phyloP scores from a whole-genome alignment of 306 rosid genomes.

The Leucaena leucocephala region DNA sequence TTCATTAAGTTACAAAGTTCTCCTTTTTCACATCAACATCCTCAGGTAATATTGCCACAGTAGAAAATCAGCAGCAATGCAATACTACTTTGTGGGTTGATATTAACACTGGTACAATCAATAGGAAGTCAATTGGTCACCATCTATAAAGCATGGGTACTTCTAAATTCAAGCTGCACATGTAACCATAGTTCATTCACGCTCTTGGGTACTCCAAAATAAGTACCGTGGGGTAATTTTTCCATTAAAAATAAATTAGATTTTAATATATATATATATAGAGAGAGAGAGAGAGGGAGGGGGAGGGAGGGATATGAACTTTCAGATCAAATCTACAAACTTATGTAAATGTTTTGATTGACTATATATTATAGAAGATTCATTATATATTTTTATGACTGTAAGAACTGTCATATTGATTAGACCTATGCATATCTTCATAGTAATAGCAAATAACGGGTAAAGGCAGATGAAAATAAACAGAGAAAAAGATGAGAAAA shows the following conservation, averaged over 20 bases:
- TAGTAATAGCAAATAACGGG: background rate
- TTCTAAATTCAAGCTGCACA: background rate
- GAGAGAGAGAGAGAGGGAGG: too few relatives aligned
- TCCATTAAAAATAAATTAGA: background rate
- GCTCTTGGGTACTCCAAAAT: conserved; percentile 3
- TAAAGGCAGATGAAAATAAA: background rate
- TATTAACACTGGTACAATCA: conserved; percentile 4
- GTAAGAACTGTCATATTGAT: background rate
- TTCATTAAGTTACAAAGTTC: conserved; percentile 37
- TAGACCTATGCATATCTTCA: background rate
- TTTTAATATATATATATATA: background rate
- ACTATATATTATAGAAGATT: background rate
- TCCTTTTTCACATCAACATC: conserved; percentile 26
- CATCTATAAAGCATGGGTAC: background rate
- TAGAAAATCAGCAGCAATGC: conserved; percentile 35
- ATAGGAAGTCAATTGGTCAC: conserved; percentile 14
- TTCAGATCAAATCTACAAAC: background rate
- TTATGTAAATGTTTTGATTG: background rate
- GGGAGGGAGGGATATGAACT: background rate
- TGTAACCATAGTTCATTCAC: background rate
- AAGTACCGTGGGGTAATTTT: background rate
- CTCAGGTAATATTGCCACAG: conserved; percentile 24
- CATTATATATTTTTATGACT: background rate
- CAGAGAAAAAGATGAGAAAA: background rate
- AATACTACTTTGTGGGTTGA: conserved; percentile 16